Evolutionary conservation across 2,329 filamentous ascomycete species (phyloP), one percentile per base, ranked within the genome.

Genomic region (Epichloe glyceriae): DNA sequence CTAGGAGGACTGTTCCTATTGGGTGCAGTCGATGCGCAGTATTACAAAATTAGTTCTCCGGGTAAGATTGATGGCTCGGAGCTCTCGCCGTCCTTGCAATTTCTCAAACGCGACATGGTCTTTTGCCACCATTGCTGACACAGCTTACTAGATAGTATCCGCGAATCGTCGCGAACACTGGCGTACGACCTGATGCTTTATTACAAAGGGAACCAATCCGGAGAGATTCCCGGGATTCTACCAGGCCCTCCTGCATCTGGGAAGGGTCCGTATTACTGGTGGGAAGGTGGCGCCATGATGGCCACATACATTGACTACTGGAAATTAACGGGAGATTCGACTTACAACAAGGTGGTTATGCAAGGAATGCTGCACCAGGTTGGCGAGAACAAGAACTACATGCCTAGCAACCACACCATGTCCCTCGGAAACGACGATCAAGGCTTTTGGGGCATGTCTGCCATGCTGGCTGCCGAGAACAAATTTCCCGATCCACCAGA

Each of bases 381-480:
- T 19, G 80, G 80, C n/a, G 67, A 73, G 0, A 70, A 69, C 19
- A 56, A 73, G 53, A 74, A 83, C 55, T 85, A 75, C 65, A 79
- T 79, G 74, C 81, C 80, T 2, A 60, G 63, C 14, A 81, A 82
- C 63, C 75, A 77, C 63, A 78, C 76, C 1, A 71, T 71, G 7
- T 76, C 74, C 0, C 70, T 80, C 48, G 82, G 82, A 57, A 86
- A 86, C 62, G 83, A 86, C 54, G 83, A 86, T 53, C 83, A 87
- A 64, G 78, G 75, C 33, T 85, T 85, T 63, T 86, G 83, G 83
- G 83, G 73, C 22, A 76, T 85, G 62, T 75, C 80, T 5, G 80
- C 81, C 39, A 80, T 86, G 75, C 71, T 78, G 10, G 83, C 83
- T 1, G 80, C 81, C 47, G 83, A 86, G 61, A 71, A 74, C 50